Base-by-base conservation (phyloP, 257 asterid genomes). In the Anisodus acutangulus region DNA sequence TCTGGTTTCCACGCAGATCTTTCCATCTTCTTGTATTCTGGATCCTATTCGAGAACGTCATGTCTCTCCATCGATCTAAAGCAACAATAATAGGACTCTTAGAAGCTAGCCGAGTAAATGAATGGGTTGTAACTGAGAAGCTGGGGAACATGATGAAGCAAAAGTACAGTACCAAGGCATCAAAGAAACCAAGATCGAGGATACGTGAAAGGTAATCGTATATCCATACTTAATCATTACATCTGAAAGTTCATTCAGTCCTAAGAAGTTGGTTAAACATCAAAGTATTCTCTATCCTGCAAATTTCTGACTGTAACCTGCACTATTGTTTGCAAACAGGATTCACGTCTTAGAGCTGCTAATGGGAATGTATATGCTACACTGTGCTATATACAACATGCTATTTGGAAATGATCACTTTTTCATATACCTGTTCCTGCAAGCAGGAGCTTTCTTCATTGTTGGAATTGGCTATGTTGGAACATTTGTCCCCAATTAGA, bases 81-180 rank as follows among this genome's bases (percentile, higher is more conserved):
- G 98, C 98, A 85, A 91, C 98, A 84, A 89, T 95, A 49, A 94
- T 93, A 83, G 98, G 98, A 78, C 94, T 95, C 82, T 84, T 95
- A 45, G 98, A 90, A 88, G 95, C 97, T 80, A 92, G 80, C 81
- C 83, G 98, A 82, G 98, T 89, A 64, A 92, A 94, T 59, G 98
- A 95, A 86, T 95, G 97, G 98, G 89, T 95, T 54, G 98, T 95
- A 86, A 95, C 98, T 2, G 98, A 95, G 88, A 95, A 95, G 89
- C 88, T 95, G 12, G 98, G 98, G 71, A 93, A 92, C 87, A 78
- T 87, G 83, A 82, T 88, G 92, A 93, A 90, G 87, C 94, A 91
- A 84, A 88, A 85, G 83, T 71, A 84, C 82, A 86, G 55, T 74
- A 82, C 81, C 9, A 91, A 85, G 85, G 81, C 88, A 87, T 78